Evolutionary conservation across 495 filamentous ascomycete genomes (phyloP).

Genomic region (Penicillium diatomitis): DNA sequence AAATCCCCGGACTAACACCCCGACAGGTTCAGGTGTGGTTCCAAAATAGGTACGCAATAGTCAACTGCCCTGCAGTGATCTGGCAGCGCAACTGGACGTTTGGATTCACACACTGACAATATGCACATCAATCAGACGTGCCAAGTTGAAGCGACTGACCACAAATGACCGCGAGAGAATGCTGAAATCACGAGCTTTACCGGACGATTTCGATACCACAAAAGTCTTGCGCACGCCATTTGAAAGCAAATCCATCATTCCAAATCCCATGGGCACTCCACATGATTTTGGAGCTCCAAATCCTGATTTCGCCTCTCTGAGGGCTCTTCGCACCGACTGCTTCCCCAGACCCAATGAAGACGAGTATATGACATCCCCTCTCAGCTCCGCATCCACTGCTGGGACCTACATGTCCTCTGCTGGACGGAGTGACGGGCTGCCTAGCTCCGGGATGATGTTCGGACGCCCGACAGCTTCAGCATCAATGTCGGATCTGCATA

Average conservation of each 20-base stretch:
- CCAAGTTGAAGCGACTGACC: constrained; percentile 90
- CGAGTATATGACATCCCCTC: constrained; percentile 36
- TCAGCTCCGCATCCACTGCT: constrained; percentile 34
- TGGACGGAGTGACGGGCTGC: constrained; percentile 20
- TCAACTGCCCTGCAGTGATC: too few relatives aligned
- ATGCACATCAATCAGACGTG: constrained; percentile 48
- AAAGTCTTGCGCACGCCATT: constrained; percentile 79
- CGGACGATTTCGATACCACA: constrained; percentile 86
- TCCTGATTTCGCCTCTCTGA: constrained; percentile 11
- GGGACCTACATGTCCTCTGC: constrained; percentile 34
- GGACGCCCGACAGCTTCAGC: constrained; percentile 23
- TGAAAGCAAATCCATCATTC: constrained; percentile 24
- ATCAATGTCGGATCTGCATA: constrained; percentile 24
- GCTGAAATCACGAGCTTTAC: constrained; percentile 85
- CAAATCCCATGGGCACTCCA: constrained; percentile 26
- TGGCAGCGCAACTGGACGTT: too few relatives aligned
- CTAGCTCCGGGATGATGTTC: constrained; percentile 18
- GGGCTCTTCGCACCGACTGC: constrained; percentile 31
- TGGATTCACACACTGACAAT: constrained; percentile 15
- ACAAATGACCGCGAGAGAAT: constrained; percentile 90
- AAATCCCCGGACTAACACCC: constrained; percentile 88
- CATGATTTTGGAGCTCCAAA: constrained; percentile 12
- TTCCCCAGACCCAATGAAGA: constrained; percentile 31
- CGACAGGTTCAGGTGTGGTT: constrained; percentile 99
- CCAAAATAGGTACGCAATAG: constrained; percentile 69